A percentile compares a stretch with the other conserved stretches of the same genome.
Conservation (phyloP, 2,329 filamentous ascomycete species). For the Delphinella strobiligena region DNA sequence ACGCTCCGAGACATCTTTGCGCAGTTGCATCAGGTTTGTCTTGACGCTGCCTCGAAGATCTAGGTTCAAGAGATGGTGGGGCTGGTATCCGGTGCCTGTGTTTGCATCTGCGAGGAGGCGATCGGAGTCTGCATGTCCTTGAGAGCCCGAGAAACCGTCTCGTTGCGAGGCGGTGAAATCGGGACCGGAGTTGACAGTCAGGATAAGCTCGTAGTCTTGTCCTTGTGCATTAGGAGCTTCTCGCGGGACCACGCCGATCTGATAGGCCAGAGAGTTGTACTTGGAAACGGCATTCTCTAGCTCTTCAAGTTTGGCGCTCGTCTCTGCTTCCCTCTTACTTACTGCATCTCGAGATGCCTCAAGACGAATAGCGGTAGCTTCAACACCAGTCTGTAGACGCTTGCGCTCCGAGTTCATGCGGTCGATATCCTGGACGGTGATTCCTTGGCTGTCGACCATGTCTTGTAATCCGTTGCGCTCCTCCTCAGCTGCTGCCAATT, state of each 20-base stretch:
- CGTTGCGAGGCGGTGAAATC: constrained; percentile 52
- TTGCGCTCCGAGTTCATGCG: constrained; percentile 95
- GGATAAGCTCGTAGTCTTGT: constrained; percentile 68
- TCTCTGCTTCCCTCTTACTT: constrained; percentile 77
- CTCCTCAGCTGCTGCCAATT: constrained; percentile 68
- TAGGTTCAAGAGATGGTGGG: constrained; percentile 76
- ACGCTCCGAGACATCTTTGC: constrained; percentile 87
- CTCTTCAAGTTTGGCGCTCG: constrained; percentile 75
- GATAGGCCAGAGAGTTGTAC: constrained; percentile 91
- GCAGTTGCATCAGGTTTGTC: constrained; percentile 60
- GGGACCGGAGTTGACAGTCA: constrained; percentile 66
- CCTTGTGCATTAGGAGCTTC: constrained; percentile 79
- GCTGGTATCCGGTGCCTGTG: constrained; percentile 69
- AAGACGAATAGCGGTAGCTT: constrained; percentile 60
- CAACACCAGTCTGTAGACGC: constrained; percentile 77
- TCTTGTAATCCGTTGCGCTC: constrained; percentile 71
- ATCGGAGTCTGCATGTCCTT: constrained; percentile 46
- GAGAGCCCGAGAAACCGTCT: constrained; percentile 20
- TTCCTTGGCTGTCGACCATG: constrained; percentile 81
- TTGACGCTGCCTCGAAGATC: constrained; percentile 78
- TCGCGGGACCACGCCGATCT: constrained; percentile 78
- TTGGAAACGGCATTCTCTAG: constrained; percentile 80
- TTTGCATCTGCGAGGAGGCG: constrained; percentile 64
- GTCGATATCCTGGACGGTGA: constrained; percentile 97
- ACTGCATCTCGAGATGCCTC: constrained; percentile 79